Conservation (phyloP, 257 asterid species). For the Lavandula angustifolia region DNA sequence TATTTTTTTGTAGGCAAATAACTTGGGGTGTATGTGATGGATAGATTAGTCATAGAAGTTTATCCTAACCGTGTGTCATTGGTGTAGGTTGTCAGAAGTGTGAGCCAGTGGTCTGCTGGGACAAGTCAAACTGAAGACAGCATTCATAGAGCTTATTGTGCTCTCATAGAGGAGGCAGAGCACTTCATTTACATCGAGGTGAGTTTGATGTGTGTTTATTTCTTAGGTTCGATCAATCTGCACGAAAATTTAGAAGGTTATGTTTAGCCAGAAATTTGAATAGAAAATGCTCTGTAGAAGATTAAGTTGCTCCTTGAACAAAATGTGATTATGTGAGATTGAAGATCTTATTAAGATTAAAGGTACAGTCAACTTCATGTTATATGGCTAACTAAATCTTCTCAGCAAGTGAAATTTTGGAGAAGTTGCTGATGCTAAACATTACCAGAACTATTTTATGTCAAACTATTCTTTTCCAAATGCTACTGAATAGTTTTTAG, state of each 20-base stretch:
- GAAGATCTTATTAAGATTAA: not conserved
- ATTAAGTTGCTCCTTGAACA: not conserved
- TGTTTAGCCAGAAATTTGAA: not conserved
- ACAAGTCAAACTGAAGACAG: conserved; percentile 93
- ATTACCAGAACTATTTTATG: not conserved
- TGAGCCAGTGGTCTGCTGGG: conserved; percentile 99
- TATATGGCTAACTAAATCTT: conserved; percentile 5
- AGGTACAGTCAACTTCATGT: not conserved
- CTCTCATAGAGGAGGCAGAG: conserved; percentile 84
- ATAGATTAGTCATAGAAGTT: not conserved
- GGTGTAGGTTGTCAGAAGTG: conserved; percentile 85
- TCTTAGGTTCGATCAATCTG: not conserved
- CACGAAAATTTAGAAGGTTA: not conserved
- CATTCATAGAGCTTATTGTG: conserved; percentile 90
- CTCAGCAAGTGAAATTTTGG: conserved; percentile 7
- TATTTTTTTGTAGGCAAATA: too few relatives aligned
- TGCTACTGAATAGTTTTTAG: not conserved
- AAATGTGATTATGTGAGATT: not conserved
- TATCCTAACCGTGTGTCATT: conserved; percentile 21
- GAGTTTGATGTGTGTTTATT: conserved; percentile 15
- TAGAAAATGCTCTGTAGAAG: not conserved
- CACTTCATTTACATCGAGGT: conserved; percentile 91
- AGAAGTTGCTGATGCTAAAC: conserved; percentile 17
- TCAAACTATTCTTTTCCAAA: not conserved
- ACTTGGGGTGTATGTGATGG: too few relatives aligned